Conservation (phyloP, 768 basidiomycete species). For the Boletus huronensis region DNA sequence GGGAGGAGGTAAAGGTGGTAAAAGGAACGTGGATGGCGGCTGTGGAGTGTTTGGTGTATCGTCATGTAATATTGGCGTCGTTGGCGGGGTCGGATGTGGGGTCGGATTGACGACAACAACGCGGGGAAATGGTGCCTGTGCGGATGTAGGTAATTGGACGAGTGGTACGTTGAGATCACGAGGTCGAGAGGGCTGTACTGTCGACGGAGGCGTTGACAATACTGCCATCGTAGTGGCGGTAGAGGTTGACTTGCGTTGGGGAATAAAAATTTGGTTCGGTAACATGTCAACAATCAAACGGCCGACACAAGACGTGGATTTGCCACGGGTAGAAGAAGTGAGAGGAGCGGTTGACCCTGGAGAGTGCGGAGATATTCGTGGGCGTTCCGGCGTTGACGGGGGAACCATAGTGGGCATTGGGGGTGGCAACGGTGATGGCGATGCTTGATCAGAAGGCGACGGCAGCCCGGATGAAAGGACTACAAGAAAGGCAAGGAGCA, state of each 20-base stretch:
- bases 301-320: slow-evolving; percentile 35
- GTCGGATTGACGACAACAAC: slow-evolving; percentile 74
- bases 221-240: background rate
- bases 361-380: slow-evolving; percentile 23
- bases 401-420: slow-evolving; percentile 13
- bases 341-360: slow-evolving; percentile 10
- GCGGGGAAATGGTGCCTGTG: slow-evolving; percentile 41
- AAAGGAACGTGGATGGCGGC: slow-evolving; percentile 25
- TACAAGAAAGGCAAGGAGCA: slow-evolving; percentile 21
- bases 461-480: slow-evolving; percentile 22
- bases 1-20: slow-evolving; percentile 31
- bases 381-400: slow-evolving; percentile 29
- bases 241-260: slow-evolving; percentile 13
- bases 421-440: slow-evolving; percentile 28
- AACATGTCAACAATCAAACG: slow-evolving; percentile 59
- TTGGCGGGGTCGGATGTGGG: slow-evolving; percentile 75
- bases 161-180: slow-evolving; percentile 20
- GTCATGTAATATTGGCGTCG: slow-evolving; percentile 50
- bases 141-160: slow-evolving; percentile 26
- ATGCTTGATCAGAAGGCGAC: slow-evolving; percentile 29
- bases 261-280: slow-evolving; percentile 37
- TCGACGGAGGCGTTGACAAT: slow-evolving; percentile 5
- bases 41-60: slow-evolving; percentile 21
- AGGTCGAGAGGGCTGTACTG: slow-evolving; percentile 10
- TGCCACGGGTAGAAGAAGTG: slow-evolving; percentile 15